Evolutionary conservation across 108 stramenopile genomes (phyloP).

Genomic region (Parietichytrium sp.): DNA sequence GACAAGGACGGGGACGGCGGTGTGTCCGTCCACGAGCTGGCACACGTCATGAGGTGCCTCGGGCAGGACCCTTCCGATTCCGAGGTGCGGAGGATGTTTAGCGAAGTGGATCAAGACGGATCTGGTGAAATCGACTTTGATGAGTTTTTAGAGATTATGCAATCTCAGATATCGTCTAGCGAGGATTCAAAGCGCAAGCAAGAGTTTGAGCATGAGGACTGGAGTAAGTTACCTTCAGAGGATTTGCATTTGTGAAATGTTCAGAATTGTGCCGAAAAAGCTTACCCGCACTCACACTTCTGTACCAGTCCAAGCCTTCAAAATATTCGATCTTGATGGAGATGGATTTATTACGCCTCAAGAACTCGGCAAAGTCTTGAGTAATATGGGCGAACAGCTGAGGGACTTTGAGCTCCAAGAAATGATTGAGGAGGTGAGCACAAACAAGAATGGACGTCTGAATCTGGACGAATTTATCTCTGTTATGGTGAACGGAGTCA

Average conservation of each 20-base stretch:
- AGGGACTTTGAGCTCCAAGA: neutral
- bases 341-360: neutral
- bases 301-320: neutral
- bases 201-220: no score
- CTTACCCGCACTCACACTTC: no score
- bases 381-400: neutral
- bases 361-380: conserved; percentile 1
- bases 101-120: neutral
- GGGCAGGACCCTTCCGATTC: neutral
- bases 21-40: neutral
- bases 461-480: neutral
- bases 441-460: neutral
- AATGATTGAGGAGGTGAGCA: conserved; percentile 15
- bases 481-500: neutral
- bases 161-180: no score
- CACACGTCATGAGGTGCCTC: conserved; percentile 12
- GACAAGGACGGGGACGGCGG: conserved; percentile 31
- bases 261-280: no score
- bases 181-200: no score
- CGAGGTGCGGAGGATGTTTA: conserved; percentile 12
- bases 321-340: conserved; percentile 7
- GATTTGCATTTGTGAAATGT: no score
- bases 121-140: conserved; percentile 26
- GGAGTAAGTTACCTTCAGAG: no score
- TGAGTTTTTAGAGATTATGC: conserved; percentile 14